Base-by-base conservation (phyloP, 805 yeast genomes). In the Ogataea pignaliae region DNA sequence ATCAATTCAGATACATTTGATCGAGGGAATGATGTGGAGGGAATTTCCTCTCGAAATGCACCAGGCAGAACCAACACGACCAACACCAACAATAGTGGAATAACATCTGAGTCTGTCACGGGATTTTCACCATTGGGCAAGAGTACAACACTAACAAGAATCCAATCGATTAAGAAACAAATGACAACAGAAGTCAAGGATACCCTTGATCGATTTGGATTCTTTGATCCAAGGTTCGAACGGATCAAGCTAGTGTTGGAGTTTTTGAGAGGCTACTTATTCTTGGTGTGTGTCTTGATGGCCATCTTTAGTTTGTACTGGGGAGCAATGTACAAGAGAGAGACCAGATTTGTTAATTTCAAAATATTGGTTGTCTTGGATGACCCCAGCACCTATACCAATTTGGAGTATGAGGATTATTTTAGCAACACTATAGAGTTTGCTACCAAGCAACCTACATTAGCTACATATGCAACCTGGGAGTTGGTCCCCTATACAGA, bases 231-330 rank as follows among this genome's bases (percentile, higher is more conserved):
- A 3, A 52, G 47, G 33, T 52, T 59, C 42, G 53, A 52, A 17
- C 45, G 37, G 14, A 13, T 45, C 16, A 42, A 44, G 15, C 34
- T 52, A 7, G 14, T 48, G 7, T 34, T 48, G 9, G 42, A 45
- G 17, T 59, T 59, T 34, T 14, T 56, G 10, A 53, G 44, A 42
- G 60, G 59, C n/a, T 59, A 56, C 42, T 8, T 58, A 0, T 12
- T 58, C 13, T 62, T 77, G 58, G 66, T 64, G 2, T 44, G 57
- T 17, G 55, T 63, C 32, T 59, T 72, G 26, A 57, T 73, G 49
- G 57, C 56, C 21, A 63, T 66, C 43, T 52, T 69, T 50, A 54
- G 78, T 55, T 48, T 65, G 43, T 61, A 67, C 64, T 70, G 82
- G 82, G 70, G 71, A 36, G 53, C 69, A 40, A 56, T 59, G 57